These are phyloP conservation scores for Phytophthora brassicae DNA, from an alignment of 352 stramenopile genomes.

Conservation along the genomic window DNA sequence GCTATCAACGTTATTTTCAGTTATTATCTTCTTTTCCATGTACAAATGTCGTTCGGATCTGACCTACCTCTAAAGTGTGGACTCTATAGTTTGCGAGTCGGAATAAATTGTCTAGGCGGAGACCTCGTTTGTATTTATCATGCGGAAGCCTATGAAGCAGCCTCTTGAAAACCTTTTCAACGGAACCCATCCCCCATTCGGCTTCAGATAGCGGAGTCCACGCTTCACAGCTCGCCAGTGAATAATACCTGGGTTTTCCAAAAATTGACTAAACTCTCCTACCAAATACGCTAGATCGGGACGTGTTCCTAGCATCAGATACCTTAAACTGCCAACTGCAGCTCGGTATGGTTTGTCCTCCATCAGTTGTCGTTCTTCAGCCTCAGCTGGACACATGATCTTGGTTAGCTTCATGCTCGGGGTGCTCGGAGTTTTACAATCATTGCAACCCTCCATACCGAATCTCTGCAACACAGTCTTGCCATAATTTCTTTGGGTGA, in stretches of 20 bases:
- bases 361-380: conserved; percentile 9
- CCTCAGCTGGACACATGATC: conserved; percentile 14
- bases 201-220: not conserved
- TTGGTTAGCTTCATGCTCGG: conserved; percentile 17
- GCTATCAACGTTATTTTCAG: no score
- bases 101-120: no score
- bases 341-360: conserved; percentile 1
- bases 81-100: no score
- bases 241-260: conserved; percentile 5
- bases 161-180: no score
- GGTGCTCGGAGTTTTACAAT: conserved; percentile 8
- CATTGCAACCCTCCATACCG: conserved; percentile 22
- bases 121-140: no score
- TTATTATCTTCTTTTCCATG: not conserved
- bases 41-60: no score
- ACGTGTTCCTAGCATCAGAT: conserved; percentile 20
- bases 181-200: no score
- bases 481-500: conserved; percentile 20
- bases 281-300: conserved; percentile 19
- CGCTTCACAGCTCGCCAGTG: not conserved
- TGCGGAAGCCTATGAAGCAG: no score
- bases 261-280: conserved; percentile 21
- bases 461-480: conserved; percentile 8
- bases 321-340: conserved; percentile 14
- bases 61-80: no score